Percentiles rank a stretch among this genome's conserved stretches.
Evolutionary conservation across 176 grass and related monocot genomes (phyloP).

Genomic region (Aechmea fasciata): DNA sequence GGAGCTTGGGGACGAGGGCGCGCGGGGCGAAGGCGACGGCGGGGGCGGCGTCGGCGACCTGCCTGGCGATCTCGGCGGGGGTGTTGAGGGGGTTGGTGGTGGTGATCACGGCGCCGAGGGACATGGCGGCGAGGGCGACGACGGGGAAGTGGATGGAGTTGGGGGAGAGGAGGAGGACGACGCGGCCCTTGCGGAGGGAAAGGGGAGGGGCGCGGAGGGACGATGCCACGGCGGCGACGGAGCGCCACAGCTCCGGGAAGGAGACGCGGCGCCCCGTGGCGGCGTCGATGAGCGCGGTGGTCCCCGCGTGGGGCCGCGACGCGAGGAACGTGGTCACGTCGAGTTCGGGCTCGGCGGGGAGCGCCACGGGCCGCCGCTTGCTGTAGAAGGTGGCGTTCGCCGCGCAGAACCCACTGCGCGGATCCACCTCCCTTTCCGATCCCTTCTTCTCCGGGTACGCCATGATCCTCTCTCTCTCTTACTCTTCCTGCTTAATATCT

Average conservation of each 20-base stretch:
- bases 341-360: slow-evolving; percentile 32
- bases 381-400: slow-evolving; percentile 56
- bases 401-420: slow-evolving; percentile 59
- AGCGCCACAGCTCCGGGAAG: slow-evolving; percentile 59
- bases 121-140: slow-evolving; percentile 76
- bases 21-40: slow-evolving; percentile 69
- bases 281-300: slow-evolving; percentile 68
- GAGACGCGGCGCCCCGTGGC: slow-evolving; percentile 44
- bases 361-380: slow-evolving; percentile 45
- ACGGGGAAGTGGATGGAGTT: slow-evolving; percentile 87
- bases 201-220: slow-evolving; percentile 64
- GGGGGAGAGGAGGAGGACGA: slow-evolving; percentile 76
- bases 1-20: slow-evolving; percentile 59
- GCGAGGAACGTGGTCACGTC: slow-evolving; percentile 72
- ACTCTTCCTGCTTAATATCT: background rate
- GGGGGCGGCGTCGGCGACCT: slow-evolving; percentile 72
- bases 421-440: slow-evolving; percentile 20
- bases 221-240: slow-evolving; percentile 45
- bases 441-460: background rate
- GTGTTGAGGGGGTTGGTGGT: slow-evolving; percentile 87
- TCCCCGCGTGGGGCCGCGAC: slow-evolving; percentile 63
- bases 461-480: slow-evolving; percentile 17
- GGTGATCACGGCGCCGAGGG: slow-evolving; percentile 70
- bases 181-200: slow-evolving; percentile 52
- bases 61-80: slow-evolving; percentile 61